These are phyloP conservation scores for Magnusiomyces fungicola DNA, from an alignment of 1,139 yeast species.

Conservation along the genomic window DNA sequence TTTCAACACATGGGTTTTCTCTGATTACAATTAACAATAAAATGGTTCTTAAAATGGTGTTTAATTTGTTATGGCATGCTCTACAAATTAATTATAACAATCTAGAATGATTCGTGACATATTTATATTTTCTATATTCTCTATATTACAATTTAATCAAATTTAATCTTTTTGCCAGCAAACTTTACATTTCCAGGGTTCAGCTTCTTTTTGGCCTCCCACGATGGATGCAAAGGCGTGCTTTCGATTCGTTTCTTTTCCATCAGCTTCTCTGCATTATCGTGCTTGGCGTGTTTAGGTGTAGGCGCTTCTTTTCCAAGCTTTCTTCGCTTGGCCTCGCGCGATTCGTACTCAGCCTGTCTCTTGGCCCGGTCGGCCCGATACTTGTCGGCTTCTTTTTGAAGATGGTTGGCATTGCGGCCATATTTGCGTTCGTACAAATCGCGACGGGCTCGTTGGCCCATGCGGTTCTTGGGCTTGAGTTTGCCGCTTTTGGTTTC, in stretches of 20 bases:
- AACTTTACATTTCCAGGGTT: conserved; percentile 49
- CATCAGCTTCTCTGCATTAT: conserved; percentile 10
- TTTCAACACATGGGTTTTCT: no score
- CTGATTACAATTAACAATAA: no score
- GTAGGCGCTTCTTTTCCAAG: conserved; percentile 14
- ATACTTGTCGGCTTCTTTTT: conserved; percentile 49
- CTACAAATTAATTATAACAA: no score
- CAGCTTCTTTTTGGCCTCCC: conserved; percentile 81
- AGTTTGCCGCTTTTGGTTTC: conserved; percentile 17
- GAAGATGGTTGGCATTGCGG: conserved; percentile 70
- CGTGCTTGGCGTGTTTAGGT: conserved; percentile 26
- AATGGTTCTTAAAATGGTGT: no score
- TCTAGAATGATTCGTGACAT: no score
- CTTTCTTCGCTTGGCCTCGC: conserved; percentile 47
- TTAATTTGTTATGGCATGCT: no score
- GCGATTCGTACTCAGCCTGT: conserved; percentile 57
- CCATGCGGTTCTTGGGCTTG: conserved; percentile 69
- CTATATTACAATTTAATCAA: no score
- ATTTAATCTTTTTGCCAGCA: conserved; percentile 76
- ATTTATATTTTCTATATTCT: no score
- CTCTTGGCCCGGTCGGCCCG: conserved; percentile 45
- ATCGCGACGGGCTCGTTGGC: conserved; percentile 93
- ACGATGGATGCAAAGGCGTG: conserved; percentile 74
- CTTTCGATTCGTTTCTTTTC: conserved; percentile 18
- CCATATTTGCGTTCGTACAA: conserved; percentile 95